Evolutionary conservation across 257 asterid species (phyloP), one percentile per base, ranked within the genome.

Genomic region (Nicotiana paniculata): DNA sequence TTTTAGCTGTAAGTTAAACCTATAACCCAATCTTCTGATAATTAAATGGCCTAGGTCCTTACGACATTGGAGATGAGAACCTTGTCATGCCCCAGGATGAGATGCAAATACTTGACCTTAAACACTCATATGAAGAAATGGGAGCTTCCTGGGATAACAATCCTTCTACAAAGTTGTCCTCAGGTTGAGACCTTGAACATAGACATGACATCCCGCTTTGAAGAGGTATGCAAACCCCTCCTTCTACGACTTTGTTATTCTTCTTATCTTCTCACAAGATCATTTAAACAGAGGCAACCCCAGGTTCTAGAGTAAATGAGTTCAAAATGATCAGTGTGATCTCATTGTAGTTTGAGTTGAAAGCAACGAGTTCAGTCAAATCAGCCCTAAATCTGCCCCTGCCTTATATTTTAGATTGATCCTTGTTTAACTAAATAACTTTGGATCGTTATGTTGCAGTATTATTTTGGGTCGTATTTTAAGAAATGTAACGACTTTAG

Each of bases 151-250:
- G 79, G 79, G 39, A 46, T 72, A 72, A n/a, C 61, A 24, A 46
- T 46, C 39, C 79, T 72, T 72, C 61, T 72, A 72, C 79, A 72
- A 46, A 46, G 61, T 26, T 72, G 61, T 72, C 79, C 79, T 2
- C 79, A 24, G 18, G 79, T 46, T n/a, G 37, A 72, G 79, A 13
- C 7, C 61, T 72, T 72, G 79, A 72, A 72, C 79, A 43, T 72
- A 43, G 48, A 30, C 24, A 28, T 5, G 61, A 4, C 48, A 21
- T 46, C 21, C 2, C 7, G 1, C 48, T 46, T 12, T 3, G 7
- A 24, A 72, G 79, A 46, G 79, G 79, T 72, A 46, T 24, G 59
- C 21, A 43, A 43, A 43, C 13, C 32, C 39, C 4, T 28, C 30
- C 59, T 43, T 46, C 59, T 72, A 53, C 37, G 21, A 21, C 51